Base-by-base conservation (phyloP, 2,329 filamentous ascomycete genomes). In the Colletotrichum tabaci region DNA sequence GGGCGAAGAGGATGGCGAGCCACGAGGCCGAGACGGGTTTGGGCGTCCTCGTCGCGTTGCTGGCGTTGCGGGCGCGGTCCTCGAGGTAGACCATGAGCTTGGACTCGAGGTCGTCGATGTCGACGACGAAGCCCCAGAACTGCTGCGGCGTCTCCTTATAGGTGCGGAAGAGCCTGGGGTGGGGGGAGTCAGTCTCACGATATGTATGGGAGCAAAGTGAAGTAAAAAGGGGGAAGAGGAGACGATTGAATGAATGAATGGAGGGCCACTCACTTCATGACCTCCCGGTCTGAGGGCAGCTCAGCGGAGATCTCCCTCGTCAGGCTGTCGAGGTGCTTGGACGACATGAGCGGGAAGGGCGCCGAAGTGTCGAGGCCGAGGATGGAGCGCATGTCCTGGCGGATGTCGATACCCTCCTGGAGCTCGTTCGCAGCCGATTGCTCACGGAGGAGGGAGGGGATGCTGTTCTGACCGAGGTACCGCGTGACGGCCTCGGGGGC, bases 131-230 rank as follows among this genome's bases (percentile, higher is more conserved):
- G 1, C 90, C 90, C 90, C 90, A 92, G 74, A 92, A 92, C 1
- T 89, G 89, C 60, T 92, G 90, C 2, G 90, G 88, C 30, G 91
- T 90, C 76, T 92, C 89, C 78, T 91, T 91, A 81, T 92, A 92
- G 2, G 89, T 89, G 55, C 88, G 87, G 76, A 92, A 92, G 8
- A 91, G 82, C 76, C 90, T 91, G 70, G 61, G 10, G 21, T 89
- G 91, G 70, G 61, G 10, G 18, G 2, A 16, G 66, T 74, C 40
- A 75, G 55, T 18, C 18, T 38, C 46, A 35, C 35, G 10, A 15
- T 44, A 26, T 21, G 23, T 26, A 15, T 0, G 13, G 5, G 18
- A 26, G 42, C 6, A 58, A n/a, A 18, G 13, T 7, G 30, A 50
- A 30, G 38, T 10, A n/a, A 30, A 30, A 2, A 5, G 30, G 30